Percentiles rank a stretch among this genome's conserved stretches.
Evolutionary conservation across 805 yeast genomes (phyloP).

Genomic region (Metschnikowia dekortorum): DNA sequence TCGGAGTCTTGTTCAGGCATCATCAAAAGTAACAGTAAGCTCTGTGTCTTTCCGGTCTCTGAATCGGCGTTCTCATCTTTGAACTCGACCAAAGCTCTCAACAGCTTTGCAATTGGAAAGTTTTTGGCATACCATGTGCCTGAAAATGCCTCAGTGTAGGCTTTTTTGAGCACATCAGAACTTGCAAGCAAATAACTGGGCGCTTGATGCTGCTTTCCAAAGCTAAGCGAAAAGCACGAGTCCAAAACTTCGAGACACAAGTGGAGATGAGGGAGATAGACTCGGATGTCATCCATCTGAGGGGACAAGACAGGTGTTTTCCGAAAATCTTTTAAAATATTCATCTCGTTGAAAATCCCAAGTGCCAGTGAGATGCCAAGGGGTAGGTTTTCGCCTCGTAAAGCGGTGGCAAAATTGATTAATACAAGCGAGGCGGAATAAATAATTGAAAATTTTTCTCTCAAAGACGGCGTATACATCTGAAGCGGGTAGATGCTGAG

Average conservation of each 20-base stretch:
- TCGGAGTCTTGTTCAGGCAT: not conserved
- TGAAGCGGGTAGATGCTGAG: slow-evolving; percentile 34
- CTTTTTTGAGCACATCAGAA: not conserved
- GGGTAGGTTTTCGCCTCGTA: slow-evolving; percentile 59
- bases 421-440: slow-evolving; percentile 29
- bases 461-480: not conserved
- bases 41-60: not conserved
- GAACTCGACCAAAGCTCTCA: slow-evolving; percentile 4
- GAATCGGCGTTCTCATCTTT: not conserved
- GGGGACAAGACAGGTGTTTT: not conserved
- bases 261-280: slow-evolving; percentile 40
- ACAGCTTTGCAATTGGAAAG: slow-evolving; percentile 4
- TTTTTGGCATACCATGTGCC: slow-evolving; percentile 2
- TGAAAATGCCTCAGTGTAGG: not conserved
- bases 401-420: slow-evolving; percentile 52
- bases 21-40: not conserved
- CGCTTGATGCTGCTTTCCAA: slow-evolving; percentile 38
- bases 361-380: slow-evolving; percentile 47
- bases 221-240: slow-evolving; percentile 47
- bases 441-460: slow-evolving; percentile 24
- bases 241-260: slow-evolving; percentile 46
- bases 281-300: slow-evolving; percentile 10
- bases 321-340: slow-evolving; percentile 30
- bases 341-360: slow-evolving; percentile 42
- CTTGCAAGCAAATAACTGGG: not conserved